Percentiles rank a stretch among this genome's conserved stretches.
phyloP scores from a whole-genome alignment of 768 basidiomycete genomes.

The Galerina marginata region DNA sequence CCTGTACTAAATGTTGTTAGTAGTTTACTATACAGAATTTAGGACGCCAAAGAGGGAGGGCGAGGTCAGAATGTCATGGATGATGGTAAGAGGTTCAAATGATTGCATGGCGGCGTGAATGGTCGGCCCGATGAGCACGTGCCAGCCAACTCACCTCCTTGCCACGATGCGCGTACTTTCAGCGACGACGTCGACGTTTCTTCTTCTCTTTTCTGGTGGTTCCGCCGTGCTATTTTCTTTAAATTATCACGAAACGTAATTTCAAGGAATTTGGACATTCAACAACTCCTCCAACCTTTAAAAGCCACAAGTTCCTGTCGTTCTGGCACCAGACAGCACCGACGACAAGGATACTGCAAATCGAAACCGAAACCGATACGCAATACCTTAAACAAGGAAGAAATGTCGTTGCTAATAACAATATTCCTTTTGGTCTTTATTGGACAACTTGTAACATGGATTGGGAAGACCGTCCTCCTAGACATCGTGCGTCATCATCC shows the following conservation, averaged over 20 bases:
- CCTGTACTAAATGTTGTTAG: too few species aligned
- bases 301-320: too few species aligned
- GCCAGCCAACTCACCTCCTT: background rate
- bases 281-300: too few species aligned
- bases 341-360: too few species aligned
- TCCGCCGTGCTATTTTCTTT: background rate
- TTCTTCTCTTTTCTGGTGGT: background rate
- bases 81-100: too few species aligned
- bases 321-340: too few species aligned
- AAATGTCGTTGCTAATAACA: slow-evolving; percentile 80
- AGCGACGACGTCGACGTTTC: background rate
- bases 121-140: too few species aligned
- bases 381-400: background rate
- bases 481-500: slow-evolving; percentile 65
- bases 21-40: too few species aligned
- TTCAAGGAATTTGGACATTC: background rate
- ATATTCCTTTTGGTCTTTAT: slow-evolving; percentile 84
- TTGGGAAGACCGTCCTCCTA: slow-evolving; percentile 84
- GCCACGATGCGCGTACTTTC: background rate
- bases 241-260: background rate
- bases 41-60: too few species aligned
- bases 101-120: too few species aligned
- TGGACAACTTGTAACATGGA: slow-evolving; percentile 86
- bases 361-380: too few species aligned
- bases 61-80: too few species aligned